Conservation (phyloP, 1,139 yeast genomes). For the Debaryomycetaceae sp. region DNA sequence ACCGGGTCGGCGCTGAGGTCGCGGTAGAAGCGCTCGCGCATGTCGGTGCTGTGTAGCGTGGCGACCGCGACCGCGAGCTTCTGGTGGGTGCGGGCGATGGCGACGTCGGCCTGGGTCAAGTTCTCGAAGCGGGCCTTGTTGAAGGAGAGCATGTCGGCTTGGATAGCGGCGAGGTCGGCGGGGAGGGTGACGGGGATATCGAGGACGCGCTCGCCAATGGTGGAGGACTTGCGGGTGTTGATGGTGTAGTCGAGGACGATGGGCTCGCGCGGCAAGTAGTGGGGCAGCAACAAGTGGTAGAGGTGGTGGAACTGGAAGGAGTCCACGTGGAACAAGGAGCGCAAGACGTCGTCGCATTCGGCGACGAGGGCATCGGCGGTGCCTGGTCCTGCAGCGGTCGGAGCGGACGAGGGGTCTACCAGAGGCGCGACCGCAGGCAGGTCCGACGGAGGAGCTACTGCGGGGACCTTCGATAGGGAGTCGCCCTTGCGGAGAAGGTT, state of each 20-base stretch:
- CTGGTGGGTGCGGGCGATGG: constrained; percentile 46
- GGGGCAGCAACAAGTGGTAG: constrained; percentile 50
- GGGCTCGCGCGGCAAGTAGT: constrained; percentile 69
- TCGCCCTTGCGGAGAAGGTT: constrained; percentile 43
- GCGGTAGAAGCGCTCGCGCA: constrained; percentile 49
- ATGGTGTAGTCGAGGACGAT: constrained; percentile 65
- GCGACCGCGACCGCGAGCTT: constrained; percentile 54
- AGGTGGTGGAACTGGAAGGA: constrained; percentile 62
- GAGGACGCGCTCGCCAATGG: constrained; percentile 69
- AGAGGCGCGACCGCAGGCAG: too few relatives aligned
- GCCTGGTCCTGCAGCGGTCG: constrained; percentile 1
- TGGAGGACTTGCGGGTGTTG: constrained; percentile 63
- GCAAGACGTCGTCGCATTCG: constrained; percentile 59
- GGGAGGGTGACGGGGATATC: constrained; percentile 63
- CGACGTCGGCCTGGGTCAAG: constrained; percentile 33
- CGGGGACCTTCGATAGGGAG: constrained; percentile 24
- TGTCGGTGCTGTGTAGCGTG: constrained; percentile 48
- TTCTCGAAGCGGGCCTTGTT: constrained; percentile 30
- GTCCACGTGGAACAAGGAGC: constrained; percentile 42
- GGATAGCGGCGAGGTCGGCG: constrained; percentile 29
- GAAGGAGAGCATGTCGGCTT: constrained; percentile 27
- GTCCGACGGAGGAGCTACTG: constrained; percentile 20
- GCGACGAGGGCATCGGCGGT: constrained; percentile 24
- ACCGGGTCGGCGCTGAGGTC: constrained; percentile 71
- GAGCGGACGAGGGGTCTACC: not conserved